A percentile compares a stretch with the other conserved stretches of the same genome.
Conservation (phyloP, 805 yeast species). For the Yamadazyma akitaensis region DNA sequence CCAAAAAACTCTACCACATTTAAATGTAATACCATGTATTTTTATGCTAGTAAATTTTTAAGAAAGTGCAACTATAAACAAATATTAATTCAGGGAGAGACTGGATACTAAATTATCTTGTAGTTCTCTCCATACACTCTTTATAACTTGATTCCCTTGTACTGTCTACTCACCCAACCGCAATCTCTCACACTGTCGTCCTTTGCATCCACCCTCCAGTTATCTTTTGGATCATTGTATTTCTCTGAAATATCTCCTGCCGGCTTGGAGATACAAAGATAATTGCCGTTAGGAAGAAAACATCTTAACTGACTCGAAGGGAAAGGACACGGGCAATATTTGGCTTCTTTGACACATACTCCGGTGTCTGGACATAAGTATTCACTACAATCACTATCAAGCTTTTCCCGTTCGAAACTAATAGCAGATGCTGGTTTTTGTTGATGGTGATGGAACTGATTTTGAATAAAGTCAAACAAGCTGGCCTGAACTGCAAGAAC, state of each 20-base stretch:
- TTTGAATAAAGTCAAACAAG: constrained; percentile 34
- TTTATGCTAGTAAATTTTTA: background rate
- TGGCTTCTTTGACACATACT: constrained; percentile 64
- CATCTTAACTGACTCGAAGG: constrained; percentile 85
- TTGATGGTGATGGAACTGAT: constrained; percentile 19
- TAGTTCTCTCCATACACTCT: background rate
- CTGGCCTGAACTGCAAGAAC: constrained; percentile 21
- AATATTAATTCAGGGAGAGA: background rate
- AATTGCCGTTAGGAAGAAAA: constrained; percentile 63
- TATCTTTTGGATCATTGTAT: constrained; percentile 41
- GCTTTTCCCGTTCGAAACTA: constrained; percentile 34
- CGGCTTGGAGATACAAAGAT: constrained; percentile 82
- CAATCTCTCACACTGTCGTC: constrained; percentile 67
- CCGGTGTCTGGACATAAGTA: constrained; percentile 84
- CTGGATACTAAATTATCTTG: too few species aligned
- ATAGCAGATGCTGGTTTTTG: constrained; percentile 11
- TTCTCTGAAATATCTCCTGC: constrained; percentile 37
- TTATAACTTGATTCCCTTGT: constrained; percentile 17
- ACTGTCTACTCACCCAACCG: constrained; percentile 77
- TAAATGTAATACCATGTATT: background rate
- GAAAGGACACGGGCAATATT: constrained; percentile 87
- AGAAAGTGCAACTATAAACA: too few species aligned
- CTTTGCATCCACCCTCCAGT: constrained; percentile 47
- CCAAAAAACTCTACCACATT: too few species aligned
- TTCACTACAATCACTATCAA: constrained; percentile 49